Percentiles rank a stretch among this genome's conserved stretches.
Conservation (phyloP, 768 basidiomycete species). For the Boletus speciosus region DNA sequence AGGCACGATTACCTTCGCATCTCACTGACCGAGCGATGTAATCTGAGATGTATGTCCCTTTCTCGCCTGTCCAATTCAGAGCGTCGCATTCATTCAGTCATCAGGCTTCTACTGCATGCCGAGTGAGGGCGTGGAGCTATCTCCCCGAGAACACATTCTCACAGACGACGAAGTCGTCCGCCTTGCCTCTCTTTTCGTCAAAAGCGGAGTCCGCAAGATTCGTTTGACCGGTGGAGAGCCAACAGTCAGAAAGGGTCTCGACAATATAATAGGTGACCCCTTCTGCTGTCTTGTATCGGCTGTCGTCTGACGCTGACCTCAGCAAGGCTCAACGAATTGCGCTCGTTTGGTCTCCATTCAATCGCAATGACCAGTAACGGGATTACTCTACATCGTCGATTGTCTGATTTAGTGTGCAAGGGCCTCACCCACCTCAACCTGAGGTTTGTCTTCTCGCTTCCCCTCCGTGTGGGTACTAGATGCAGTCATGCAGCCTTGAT, state of each 20-base stretch:
- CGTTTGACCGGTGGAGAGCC: slow-evolving; percentile 88
- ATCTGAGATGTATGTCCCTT: slow-evolving; percentile 65
- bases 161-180: slow-evolving; percentile 74
- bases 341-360: slow-evolving; percentile 57
- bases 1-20: slow-evolving; percentile 87
- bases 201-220: slow-evolving; percentile 82
- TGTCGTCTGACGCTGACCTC: slow-evolving; percentile 6
- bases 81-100: neutral
- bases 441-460: slow-evolving; percentile 39
- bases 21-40: slow-evolving; percentile 82
- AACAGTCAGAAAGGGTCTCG: slow-evolving; percentile 72
- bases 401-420: slow-evolving; percentile 62
- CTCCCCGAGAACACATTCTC: slow-evolving; percentile 64
- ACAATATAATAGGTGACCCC: slow-evolving; percentile 60
- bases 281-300: neutral
- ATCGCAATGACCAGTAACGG: slow-evolving; percentile 90
- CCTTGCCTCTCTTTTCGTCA: slow-evolving; percentile 73
- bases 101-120: slow-evolving; percentile 94
- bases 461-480: neutral
- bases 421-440: slow-evolving; percentile 78
- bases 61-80: neutral
- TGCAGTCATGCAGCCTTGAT: slow-evolving; percentile 55
- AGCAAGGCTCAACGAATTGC: slow-evolving; percentile 66
- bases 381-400: slow-evolving; percentile 65
- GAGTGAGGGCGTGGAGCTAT: slow-evolving; percentile 69